Evolutionary conservation across 176 grass and related monocot species (phyloP).

Genomic region (Thalia dealbata): DNA sequence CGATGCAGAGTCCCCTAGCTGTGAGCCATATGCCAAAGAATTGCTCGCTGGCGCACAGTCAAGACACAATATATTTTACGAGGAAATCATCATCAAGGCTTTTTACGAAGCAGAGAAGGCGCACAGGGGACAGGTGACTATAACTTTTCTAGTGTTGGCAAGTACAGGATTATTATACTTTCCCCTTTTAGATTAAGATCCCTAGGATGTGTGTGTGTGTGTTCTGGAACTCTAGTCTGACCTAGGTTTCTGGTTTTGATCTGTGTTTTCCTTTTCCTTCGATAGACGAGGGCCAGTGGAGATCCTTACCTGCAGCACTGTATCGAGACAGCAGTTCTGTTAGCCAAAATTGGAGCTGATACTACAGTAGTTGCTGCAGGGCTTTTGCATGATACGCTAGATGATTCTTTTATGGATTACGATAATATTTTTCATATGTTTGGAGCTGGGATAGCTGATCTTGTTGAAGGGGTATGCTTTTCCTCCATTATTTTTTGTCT

Average conservation of each 20-base stretch:
- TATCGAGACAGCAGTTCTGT: constrained; percentile 74
- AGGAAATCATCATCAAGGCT: constrained; percentile 75
- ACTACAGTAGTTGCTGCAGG: constrained; percentile 57
- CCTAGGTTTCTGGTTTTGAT: constrained; percentile 2
- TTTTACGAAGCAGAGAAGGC: constrained; percentile 69
- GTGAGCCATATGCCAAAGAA: constrained; percentile 37
- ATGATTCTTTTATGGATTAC: constrained; percentile 90
- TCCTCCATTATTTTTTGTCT: not conserved
- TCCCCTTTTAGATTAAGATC: not conserved
- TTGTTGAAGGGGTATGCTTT: constrained; percentile 86
- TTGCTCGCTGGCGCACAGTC: constrained; percentile 51
- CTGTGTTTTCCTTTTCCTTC: not conserved
- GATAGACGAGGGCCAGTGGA: constrained; percentile 64
- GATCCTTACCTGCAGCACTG: constrained; percentile 93
- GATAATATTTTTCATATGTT: constrained; percentile 74
- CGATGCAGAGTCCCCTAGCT: constrained; percentile 18
- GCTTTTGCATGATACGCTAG: constrained; percentile 89
- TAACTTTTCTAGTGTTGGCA: not conserved
- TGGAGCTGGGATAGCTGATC: constrained; percentile 63
- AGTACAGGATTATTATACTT: not conserved
- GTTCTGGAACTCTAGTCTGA: not conserved
- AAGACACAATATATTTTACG: constrained; percentile 70
- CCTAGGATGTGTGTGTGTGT: too few species aligned
- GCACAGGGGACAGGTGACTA: constrained; percentile 61
- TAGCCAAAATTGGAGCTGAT: constrained; percentile 65